Conservation (phyloP, 345 rosid species). For the Stellera chamaejasme region DNA sequence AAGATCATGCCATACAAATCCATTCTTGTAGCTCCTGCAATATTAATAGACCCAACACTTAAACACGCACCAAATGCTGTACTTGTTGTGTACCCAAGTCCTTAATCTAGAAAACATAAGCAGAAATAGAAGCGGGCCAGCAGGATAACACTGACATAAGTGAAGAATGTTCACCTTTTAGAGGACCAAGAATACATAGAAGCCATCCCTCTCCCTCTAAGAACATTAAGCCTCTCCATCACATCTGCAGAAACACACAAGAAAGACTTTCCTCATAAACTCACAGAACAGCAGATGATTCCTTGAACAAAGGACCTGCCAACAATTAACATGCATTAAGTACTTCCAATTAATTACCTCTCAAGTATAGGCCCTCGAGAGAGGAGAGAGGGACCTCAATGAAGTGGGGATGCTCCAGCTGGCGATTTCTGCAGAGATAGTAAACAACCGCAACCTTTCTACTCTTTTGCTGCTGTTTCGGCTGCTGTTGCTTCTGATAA, state of each 20-base stretch:
- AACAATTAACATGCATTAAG: neutral
- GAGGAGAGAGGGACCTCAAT: conserved; percentile 79
- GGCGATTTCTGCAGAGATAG: conserved; percentile 81
- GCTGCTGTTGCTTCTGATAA: conserved; percentile 25
- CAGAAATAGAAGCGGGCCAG: neutral
- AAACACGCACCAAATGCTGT: too few species aligned
- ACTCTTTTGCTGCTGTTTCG: conserved; percentile 14
- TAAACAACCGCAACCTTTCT: conserved; percentile 84
- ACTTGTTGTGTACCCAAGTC: too few species aligned
- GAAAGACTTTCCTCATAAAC: neutral
- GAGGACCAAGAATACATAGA: conserved; percentile 91
- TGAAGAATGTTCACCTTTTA: conserved; percentile 44
- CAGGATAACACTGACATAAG: too few species aligned
- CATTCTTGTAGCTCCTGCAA: conserved; percentile 89
- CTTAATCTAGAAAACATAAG: neutral
- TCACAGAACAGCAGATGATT: neutral
- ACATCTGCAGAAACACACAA: conserved; percentile 43
- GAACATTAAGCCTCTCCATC: conserved; percentile 74
- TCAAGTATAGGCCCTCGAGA: conserved; percentile 62
- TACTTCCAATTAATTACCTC: conserved; percentile 38
- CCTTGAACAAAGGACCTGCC: neutral
- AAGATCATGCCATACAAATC: conserved; percentile 97
- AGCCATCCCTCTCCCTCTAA: conserved; percentile 94
- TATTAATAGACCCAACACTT: too few species aligned
- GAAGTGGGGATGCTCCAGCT: conserved; percentile 99